Evolutionary conservation across 495 filamentous ascomycete genomes (phyloP), one percentile per base, ranked within the genome.

Genomic region (Neurospora sp.): DNA sequence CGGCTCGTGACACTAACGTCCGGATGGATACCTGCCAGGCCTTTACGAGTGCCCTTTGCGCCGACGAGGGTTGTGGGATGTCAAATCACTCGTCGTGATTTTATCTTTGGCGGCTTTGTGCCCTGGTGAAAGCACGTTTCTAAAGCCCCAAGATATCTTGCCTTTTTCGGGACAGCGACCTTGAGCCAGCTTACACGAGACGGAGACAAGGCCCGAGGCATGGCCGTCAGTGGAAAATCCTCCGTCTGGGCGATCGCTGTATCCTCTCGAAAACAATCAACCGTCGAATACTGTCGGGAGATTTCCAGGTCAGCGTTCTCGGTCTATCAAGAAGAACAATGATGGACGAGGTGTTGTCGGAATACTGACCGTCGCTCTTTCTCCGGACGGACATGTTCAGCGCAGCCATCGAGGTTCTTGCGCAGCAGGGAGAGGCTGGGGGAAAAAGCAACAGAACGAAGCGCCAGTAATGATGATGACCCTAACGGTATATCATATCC

Each of bases 261-360:
- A 3, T 59, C 1, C 0, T 28, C 48, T 13, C 4, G 48, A 4
- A 19, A 19, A 19, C 0, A 34, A 34, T 59, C 48, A 0, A 9
- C 31, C 2, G 28, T 66, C 54, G 0, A 36, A 34, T 10, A 0
- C 28, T 66, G 15, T 3, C 0, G 7, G 21, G 5, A 31, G 4
- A 7, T 0, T 31, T 62, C 1, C 0, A 31, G 0, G 24, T 62
- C 54, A 62, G 54, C 13, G 17, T 17, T 62, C 10, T n/a, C 0
- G 0, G 21, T 28, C 0, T 31, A 62, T 62, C 24, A 6, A 8
- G 0, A 17, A 2, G 0, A 17, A 2, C 0, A 0, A 34, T 36
- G 2, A 34, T 17, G 6, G 6, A 66, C 15, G 54, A 34, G 28
- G 6, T 66, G 54, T 66, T 28, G 54, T 34, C 0, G 28, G 15